Evolutionary conservation across 169 alveolate genomes (phyloP).

Genomic region (Plasmodium cynomolgi): DNA sequence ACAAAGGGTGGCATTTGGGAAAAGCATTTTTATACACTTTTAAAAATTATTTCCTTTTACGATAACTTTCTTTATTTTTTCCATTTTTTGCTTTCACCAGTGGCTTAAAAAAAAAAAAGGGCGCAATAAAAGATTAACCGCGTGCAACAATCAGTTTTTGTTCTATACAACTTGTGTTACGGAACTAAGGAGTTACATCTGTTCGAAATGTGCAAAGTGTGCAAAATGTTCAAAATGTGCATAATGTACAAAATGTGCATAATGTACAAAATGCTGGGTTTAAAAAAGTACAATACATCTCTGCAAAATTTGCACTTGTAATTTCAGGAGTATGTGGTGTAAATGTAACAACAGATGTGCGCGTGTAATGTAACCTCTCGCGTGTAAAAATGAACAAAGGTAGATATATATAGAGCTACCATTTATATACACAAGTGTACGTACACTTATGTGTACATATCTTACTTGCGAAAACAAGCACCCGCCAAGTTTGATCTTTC

Average conservation of each 20-base stretch:
- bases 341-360: neutral
- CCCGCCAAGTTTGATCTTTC: neutral
- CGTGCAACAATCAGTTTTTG: neutral
- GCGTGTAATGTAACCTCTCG: neutral
- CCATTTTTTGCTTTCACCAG: neutral
- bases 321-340: neutral
- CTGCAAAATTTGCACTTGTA: neutral
- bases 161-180: neutral
- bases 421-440: neutral
- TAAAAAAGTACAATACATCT: neutral
- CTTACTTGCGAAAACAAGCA: neutral
- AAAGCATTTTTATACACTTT: neutral
- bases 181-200: neutral
- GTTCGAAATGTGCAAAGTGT: neutral
- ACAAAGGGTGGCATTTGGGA: neutral
- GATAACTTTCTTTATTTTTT: constrained; percentile 1
- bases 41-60: neutral
- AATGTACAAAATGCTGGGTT: neutral
- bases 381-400: neutral
- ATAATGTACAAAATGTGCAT: neutral
- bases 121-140: neutral
- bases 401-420: neutral
- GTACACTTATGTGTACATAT: neutral
- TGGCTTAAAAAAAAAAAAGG: neutral
- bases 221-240: neutral